Percentiles rank a stretch among this genome's conserved stretches.
Evolutionary conservation across 768 basidiomycete species (phyloP).

Genomic region (Phanerodontia chrysosporium): DNA sequence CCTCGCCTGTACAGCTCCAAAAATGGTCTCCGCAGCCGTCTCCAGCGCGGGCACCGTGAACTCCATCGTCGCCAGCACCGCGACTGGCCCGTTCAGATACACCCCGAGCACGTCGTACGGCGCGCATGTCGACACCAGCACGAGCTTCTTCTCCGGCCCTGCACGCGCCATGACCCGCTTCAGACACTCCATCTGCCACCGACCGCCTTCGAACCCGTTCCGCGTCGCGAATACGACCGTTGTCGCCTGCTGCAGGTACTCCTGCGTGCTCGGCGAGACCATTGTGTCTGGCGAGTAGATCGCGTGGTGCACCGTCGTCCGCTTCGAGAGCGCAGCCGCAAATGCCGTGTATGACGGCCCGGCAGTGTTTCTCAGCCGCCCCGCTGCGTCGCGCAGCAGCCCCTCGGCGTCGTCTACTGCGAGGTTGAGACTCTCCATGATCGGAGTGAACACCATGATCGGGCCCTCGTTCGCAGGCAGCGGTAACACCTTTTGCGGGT

Average conservation of each 20-base stretch:
- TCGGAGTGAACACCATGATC: conserved; percentile 49
- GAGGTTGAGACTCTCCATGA: conserved; percentile 51
- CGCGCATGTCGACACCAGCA: conserved; percentile 58
- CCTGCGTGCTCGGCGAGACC: neutral
- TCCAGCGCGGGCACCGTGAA: conserved; percentile 50
- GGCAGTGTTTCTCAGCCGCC: conserved; percentile 50
- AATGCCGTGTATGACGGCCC: conserved; percentile 53
- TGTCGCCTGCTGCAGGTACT: conserved; percentile 14
- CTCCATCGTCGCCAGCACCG: conserved; percentile 54
- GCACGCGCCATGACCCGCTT: conserved; percentile 22
- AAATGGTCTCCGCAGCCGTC: conserved; percentile 38
- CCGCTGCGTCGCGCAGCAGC: conserved; percentile 36
- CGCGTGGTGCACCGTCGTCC: conserved; percentile 36
- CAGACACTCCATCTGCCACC: conserved; percentile 50
- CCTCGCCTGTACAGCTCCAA: conserved; percentile 30
- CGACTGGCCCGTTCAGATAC: conserved; percentile 18
- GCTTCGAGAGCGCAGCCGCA: conserved; percentile 33
- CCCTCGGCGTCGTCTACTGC: conserved; percentile 58
- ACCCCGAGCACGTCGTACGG: conserved; percentile 54
- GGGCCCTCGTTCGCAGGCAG: conserved; percentile 23
- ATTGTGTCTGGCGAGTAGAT: conserved; percentile 34
- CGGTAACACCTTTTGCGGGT: conserved; percentile 34
- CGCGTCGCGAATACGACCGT: conserved; percentile 52
- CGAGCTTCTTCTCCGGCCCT: conserved; percentile 28
- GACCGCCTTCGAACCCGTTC: conserved; percentile 47